Evolutionary conservation across 345 rosid genomes (phyloP).

Genomic region (Balakata baccata): DNA sequence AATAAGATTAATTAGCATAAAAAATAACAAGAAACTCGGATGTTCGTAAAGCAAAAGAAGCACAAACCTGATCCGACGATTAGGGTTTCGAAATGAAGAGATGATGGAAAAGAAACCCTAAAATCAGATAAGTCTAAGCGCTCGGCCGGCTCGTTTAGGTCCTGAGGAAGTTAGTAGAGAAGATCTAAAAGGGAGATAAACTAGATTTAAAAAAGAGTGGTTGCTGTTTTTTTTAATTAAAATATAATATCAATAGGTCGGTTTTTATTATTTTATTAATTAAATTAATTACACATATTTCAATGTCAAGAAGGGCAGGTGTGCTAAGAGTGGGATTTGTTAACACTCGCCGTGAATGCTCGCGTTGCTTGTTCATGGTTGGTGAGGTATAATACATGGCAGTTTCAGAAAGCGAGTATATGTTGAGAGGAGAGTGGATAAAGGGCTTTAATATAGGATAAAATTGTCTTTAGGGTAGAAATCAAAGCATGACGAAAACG

Average conservation of each 20-base stretch:
- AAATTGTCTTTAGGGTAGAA: too few species aligned
- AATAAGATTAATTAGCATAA: neutral
- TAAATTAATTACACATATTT: neutral
- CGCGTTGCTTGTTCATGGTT: too few species aligned
- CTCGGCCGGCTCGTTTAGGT: neutral
- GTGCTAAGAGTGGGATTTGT: neutral
- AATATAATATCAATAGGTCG: neutral
- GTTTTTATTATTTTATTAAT: neutral
- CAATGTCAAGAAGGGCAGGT: neutral
- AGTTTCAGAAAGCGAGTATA: too few species aligned
- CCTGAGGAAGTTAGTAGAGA: neutral
- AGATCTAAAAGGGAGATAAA: too few species aligned
- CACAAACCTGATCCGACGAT: constrained; percentile 35
- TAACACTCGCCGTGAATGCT: neutral
- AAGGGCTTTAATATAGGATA: too few species aligned
- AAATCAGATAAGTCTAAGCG: constrained; percentile 27
- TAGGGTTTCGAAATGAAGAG: constrained; percentile 25
- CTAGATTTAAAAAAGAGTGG: neutral
- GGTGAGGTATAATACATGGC: too few species aligned
- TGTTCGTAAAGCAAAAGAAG: neutral
- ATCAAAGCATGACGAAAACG: too few species aligned
- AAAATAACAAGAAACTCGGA: neutral
- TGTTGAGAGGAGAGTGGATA: too few species aligned
- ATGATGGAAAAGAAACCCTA: constrained; percentile 20
- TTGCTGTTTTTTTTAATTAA: neutral